A percentile compares a stretch with the other conserved stretches of the same genome.
Conservation (phyloP, 2,329 filamentous ascomycete species). For the Penicillium sp. region DNA sequence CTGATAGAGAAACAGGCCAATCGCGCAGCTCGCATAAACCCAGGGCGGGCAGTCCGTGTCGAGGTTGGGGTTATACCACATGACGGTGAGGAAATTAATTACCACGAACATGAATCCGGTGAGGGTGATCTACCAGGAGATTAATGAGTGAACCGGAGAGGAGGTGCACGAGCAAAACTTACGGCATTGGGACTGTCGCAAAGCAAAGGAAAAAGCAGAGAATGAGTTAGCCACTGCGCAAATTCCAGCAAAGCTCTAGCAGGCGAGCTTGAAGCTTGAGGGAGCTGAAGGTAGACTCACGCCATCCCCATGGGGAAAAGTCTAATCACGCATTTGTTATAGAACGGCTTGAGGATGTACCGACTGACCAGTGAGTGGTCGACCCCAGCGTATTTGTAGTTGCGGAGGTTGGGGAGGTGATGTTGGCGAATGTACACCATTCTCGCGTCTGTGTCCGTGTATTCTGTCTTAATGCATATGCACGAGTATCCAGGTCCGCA, state of each 20-base stretch:
- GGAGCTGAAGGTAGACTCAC: slow-evolving; percentile 41
- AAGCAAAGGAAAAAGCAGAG: slow-evolving; percentile 3
- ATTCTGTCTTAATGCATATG: slow-evolving; percentile 3
- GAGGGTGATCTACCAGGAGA: slow-evolving; percentile 64
- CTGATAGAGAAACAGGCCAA: slow-evolving; percentile 91
- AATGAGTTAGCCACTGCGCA: slow-evolving; percentile 5
- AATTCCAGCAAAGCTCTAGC: not conserved
- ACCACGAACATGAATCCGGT: slow-evolving; percentile 87
- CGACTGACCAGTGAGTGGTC: slow-evolving; percentile 86
- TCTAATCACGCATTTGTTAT: slow-evolving; percentile 88
- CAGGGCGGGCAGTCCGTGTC: slow-evolving; percentile 90
- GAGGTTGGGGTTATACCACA: slow-evolving; percentile 93
- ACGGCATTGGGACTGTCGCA: slow-evolving; percentile 47
- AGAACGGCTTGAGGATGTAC: slow-evolving; percentile 96
- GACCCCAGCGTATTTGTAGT: slow-evolving; percentile 93
- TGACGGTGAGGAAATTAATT: slow-evolving; percentile 79
- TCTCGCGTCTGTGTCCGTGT: slow-evolving; percentile 3
- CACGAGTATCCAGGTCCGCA: not conserved
- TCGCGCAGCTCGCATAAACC: slow-evolving; percentile 91
- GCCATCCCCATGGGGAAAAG: slow-evolving; percentile 96
- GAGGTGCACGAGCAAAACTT: slow-evolving; percentile 22
- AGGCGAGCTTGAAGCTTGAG: slow-evolving; percentile 7
- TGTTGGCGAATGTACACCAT: slow-evolving; percentile 94
- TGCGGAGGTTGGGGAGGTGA: slow-evolving; percentile 77
- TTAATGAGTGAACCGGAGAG: not conserved